Conservation (phyloP, 169 alveolate genomes). For the Cryptosporidium parvum region DNA sequence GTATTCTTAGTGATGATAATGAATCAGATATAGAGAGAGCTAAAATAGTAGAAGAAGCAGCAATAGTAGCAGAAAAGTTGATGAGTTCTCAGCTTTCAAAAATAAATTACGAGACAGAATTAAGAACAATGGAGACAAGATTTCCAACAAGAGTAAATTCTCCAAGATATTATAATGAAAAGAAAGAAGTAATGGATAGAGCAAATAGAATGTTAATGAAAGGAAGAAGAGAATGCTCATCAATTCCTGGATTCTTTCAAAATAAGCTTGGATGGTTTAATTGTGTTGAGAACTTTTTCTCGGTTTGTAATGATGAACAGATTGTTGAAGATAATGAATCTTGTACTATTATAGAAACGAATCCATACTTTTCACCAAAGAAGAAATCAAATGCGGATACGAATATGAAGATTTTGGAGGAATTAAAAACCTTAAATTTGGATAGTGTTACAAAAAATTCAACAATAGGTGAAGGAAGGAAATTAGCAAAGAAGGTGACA, state of each 20-base stretch:
- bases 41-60: constrained; percentile 55
- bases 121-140: constrained; percentile 67
- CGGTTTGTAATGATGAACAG: constrained; percentile 50
- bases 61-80: constrained; percentile 49
- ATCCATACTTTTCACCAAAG: constrained; percentile 11
- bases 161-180: constrained; percentile 65
- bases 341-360: not conserved
- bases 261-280: constrained; percentile 15
- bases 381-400: not conserved
- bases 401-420: not conserved
- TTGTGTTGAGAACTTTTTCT: constrained; percentile 28
- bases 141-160: constrained; percentile 71
- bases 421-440: not conserved
- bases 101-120: constrained; percentile 30
- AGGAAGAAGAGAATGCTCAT: not conserved
- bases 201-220: constrained; percentile 42
- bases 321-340: constrained; percentile 7
- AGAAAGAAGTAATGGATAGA: constrained; percentile 48
- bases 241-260: constrained; percentile 14
- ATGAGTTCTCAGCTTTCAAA: constrained; percentile 60
- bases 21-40: constrained; percentile 71
- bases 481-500: not conserved
- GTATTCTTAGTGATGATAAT: constrained; percentile 1
- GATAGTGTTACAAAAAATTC: not conserved
- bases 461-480: not conserved